phyloP scores from a whole-genome alignment of 2,329 filamentous ascomycete genomes.

The Plenodomus lindquistii region DNA sequence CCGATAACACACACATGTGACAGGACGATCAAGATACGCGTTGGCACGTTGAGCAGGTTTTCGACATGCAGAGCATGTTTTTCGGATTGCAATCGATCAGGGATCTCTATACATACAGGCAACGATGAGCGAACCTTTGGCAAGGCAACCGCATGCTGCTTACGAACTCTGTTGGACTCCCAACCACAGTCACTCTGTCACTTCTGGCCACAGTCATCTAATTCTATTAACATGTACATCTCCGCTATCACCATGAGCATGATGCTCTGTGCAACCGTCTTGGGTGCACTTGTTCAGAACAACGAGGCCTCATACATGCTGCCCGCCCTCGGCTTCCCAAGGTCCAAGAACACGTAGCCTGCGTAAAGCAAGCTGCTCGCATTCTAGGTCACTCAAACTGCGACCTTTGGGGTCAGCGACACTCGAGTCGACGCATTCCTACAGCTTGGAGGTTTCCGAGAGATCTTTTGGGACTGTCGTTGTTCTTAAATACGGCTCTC shows the following conservation, averaged over 20 bases:
- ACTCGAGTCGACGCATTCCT: background rate
- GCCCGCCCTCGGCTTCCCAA: background rate
- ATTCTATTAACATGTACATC: background rate
- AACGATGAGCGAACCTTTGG: no score
- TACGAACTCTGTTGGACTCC: background rate
- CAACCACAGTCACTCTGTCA: background rate
- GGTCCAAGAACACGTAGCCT: background rate
- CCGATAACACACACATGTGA: background rate
- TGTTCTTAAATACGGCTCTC: background rate
- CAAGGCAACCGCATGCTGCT: no score
- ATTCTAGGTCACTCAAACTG: background rate
- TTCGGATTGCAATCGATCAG: no score
- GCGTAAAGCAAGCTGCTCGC: background rate
- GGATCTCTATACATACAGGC: no score
- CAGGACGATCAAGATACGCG: no score
- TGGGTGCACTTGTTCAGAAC: background rate
- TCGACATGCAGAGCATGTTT: no score
- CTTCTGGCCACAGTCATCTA: background rate
- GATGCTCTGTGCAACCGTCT: background rate
- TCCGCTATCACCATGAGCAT: background rate
- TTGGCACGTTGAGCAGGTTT: no score
- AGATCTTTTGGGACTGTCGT: background rate
- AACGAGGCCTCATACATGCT: background rate
- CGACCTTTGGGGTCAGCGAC: background rate
- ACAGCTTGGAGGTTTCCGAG: background rate